These are phyloP conservation scores for Saposhnikovia divaricata DNA, from an alignment of 129 eudicot species.

Conservation along the genomic window DNA sequence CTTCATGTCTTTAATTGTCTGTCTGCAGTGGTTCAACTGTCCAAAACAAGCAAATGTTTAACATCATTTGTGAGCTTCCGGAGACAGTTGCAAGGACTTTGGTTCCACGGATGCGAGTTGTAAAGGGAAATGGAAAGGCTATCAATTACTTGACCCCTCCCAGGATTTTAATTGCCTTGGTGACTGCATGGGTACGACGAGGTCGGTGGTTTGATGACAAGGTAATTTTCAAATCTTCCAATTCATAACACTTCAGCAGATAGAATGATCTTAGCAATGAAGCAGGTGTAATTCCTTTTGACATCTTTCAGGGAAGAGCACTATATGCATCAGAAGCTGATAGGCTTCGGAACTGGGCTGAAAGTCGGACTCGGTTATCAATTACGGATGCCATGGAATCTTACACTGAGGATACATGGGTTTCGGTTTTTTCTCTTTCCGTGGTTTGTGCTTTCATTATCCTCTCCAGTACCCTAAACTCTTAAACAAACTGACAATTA, in stretches of 20 bases:
- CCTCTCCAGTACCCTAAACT: conserved; percentile 59
- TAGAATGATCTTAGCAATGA: not conserved
- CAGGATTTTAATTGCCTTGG: conserved; percentile 81
- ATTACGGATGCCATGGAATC: conserved; percentile 95
- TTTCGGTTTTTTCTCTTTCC: conserved; percentile 85
- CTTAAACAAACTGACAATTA: not conserved
- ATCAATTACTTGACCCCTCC: conserved; percentile 93
- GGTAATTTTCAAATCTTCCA: conserved; percentile 27
- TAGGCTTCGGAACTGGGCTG: conserved; percentile 93
- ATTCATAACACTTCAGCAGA: not conserved
- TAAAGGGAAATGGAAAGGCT: conserved; percentile 89
- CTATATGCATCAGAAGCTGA: conserved; percentile 94
- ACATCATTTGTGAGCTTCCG: conserved; percentile 89
- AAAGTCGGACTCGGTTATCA: conserved; percentile 85
- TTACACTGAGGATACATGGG: conserved; percentile 98
- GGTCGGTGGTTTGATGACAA: conserved; percentile 95
- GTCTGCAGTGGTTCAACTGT: conserved; percentile 53
- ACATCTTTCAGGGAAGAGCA: conserved; percentile 67
- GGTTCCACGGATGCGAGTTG: conserved; percentile 92
- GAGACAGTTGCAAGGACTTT: conserved; percentile 95
- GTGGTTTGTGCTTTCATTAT: conserved; percentile 95
- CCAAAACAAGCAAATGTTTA: conserved; percentile 91
- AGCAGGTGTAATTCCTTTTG: not conserved
- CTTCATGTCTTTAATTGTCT: not conserved
- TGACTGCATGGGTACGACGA: conserved; percentile 89